Conservation (phyloP, 1,284 basidiomycete species). For the Tylopilus orsonianus region DNA sequence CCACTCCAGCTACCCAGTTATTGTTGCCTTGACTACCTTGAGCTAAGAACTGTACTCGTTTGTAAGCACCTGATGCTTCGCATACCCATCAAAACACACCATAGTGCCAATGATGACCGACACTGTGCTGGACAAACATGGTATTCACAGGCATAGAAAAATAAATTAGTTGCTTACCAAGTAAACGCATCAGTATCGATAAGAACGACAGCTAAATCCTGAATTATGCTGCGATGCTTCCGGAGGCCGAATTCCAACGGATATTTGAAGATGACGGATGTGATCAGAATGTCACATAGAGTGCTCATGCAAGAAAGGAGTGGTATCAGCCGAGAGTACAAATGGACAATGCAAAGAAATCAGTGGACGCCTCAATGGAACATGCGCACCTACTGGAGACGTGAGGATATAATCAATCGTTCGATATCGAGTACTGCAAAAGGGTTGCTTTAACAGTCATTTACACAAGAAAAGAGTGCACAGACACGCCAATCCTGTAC, state of each 20-base stretch:
- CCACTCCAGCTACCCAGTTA: not conserved
- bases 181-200: slow-evolving; percentile 17
- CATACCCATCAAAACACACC: slow-evolving; percentile 4
- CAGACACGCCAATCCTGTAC: slow-evolving; percentile 9
- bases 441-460: not conserved
- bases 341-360: not conserved
- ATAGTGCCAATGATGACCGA: slow-evolving; percentile 3
- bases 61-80: too few species aligned
- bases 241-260: slow-evolving; percentile 17
- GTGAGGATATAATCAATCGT: not conserved
- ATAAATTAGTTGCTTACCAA: slow-evolving; percentile 3
- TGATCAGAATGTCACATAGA: slow-evolving; percentile 13
- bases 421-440: slow-evolving; percentile 1
- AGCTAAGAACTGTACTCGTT: slow-evolving; percentile 3
- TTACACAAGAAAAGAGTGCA: not conserved
- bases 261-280: slow-evolving; percentile 9
- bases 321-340: slow-evolving; percentile 6
- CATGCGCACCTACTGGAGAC: slow-evolving; percentile 3
- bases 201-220: slow-evolving; percentile 14
- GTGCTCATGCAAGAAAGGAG: not conserved
- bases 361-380: not conserved
- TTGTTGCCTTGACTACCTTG: slow-evolving; percentile 5
- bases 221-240: slow-evolving; percentile 6
- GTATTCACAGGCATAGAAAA: not conserved
- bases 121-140: not conserved